Evolutionary conservation across 768 basidiomycete genomes (phyloP).

Genomic region (Daedaleopsis nitida): DNA sequence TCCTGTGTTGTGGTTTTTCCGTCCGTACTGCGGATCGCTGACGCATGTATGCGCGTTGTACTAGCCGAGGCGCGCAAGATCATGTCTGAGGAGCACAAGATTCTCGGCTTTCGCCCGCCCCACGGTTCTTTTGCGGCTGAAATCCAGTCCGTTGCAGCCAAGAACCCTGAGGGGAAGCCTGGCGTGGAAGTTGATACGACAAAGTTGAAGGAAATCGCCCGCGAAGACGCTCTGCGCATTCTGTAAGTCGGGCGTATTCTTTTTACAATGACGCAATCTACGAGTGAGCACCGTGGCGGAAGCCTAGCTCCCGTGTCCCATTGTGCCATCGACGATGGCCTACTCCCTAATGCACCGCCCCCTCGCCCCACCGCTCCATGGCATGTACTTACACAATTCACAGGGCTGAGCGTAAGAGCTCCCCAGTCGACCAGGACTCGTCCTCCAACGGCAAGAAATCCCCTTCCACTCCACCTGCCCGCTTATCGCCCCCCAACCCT

Average conservation of each 20-base stretch:
- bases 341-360: too few species aligned
- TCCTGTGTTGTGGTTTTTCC: background rate
- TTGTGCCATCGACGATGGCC: too few species aligned
- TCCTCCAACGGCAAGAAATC: conserved; percentile 4
- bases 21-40: background rate
- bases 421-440: conserved; percentile 8
- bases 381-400: background rate
- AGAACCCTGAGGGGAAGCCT: conserved; percentile 30
- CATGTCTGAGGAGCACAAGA: conserved; percentile 39
- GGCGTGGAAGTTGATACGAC: conserved; percentile 12
- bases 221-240: conserved; percentile 29
- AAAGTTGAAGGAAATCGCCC: conserved; percentile 29
- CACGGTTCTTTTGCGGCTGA: conserved; percentile 38
- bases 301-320: too few species aligned
- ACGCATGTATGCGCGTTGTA: background rate
- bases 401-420: conserved; percentile 22
- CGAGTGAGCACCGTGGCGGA: background rate
- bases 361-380: too few species aligned
- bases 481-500: conserved; percentile 11
- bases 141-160: conserved; percentile 37
- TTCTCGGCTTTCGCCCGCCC: conserved; percentile 39
- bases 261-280: background rate
- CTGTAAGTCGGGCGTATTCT: conserved; percentile 13
- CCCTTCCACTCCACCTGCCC: conserved; percentile 2
- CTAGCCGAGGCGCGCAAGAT: conserved; percentile 35